phyloP scores from a whole-genome alignment of 768 basidiomycete species.

The Suillus spraguei region DNA sequence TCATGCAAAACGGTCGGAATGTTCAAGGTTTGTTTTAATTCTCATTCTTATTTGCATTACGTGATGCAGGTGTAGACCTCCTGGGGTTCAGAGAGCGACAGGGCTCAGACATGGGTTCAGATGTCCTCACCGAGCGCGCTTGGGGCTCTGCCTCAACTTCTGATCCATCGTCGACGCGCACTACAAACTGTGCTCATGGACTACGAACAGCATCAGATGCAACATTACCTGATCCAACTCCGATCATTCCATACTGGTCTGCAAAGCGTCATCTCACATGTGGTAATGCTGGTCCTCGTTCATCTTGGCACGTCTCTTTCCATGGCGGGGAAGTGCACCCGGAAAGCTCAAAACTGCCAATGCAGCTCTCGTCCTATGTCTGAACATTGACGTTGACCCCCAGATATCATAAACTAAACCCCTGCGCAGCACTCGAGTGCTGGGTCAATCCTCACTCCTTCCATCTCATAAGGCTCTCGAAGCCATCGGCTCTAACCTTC shows the following conservation, averaged over 20 bases:
- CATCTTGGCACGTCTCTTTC: slow-evolving; percentile 61
- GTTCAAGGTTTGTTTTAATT: slow-evolving; percentile 23
- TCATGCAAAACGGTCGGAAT: slow-evolving; percentile 35
- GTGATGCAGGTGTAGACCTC: slow-evolving; percentile 24
- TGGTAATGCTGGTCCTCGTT: slow-evolving; percentile 79
- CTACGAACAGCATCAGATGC: slow-evolving; percentile 47
- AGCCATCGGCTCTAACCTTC: slow-evolving; percentile 89
- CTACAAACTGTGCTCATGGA: slow-evolving; percentile 35
- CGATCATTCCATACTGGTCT: slow-evolving; percentile 80
- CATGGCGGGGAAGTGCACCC: slow-evolving; percentile 81
- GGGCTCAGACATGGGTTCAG: slow-evolving; percentile 43
- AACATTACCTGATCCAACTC: slow-evolving; percentile 48
- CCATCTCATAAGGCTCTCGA: slow-evolving; percentile 93
- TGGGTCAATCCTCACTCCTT: slow-evolving; percentile 96
- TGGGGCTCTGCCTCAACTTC: slow-evolving; percentile 51
- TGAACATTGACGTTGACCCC: slow-evolving; percentile 99
- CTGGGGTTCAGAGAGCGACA: slow-evolving; percentile 20
- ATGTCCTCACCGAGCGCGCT: slow-evolving; percentile 57
- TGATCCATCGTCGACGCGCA: slow-evolving; percentile 47
- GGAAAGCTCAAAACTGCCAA: slow-evolving; percentile 91
- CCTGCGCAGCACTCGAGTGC: slow-evolving; percentile 92
- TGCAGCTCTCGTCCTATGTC: slow-evolving; percentile 86
- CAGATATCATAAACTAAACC: slow-evolving; percentile 96
- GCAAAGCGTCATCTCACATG: slow-evolving; percentile 90
- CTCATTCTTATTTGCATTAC: slow-evolving; percentile 11